Evolutionary conservation across 2,329 filamentous ascomycete species (phyloP).

Genomic region (Elsinoe arachidis): DNA sequence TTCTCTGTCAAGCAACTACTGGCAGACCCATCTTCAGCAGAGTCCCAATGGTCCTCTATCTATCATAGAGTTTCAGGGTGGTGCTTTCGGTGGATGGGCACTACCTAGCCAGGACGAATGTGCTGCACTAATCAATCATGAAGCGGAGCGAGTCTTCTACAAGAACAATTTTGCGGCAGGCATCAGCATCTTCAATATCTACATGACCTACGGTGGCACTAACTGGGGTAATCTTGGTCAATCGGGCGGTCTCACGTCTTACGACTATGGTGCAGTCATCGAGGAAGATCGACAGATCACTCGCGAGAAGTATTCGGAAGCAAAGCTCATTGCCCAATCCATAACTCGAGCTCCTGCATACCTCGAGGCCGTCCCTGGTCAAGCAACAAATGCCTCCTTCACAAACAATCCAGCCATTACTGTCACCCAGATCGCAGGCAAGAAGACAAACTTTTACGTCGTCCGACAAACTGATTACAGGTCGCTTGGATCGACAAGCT

Average conservation of each 20-base stretch:
- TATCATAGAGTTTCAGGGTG: conserved; percentile 47
- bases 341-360: conserved; percentile 63
- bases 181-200: conserved; percentile 57
- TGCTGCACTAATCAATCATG: conserved; percentile 54
- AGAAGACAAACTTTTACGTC: conserved; percentile 54
- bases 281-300: conserved; percentile 59
- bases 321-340: conserved; percentile 70
- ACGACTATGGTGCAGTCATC: conserved; percentile 56
- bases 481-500: conserved; percentile 47
- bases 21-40: conserved; percentile 46
- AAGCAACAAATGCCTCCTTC: conserved; percentile 43
- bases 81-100: conserved; percentile 64
- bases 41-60: conserved; percentile 60
- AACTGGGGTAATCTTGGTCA: conserved; percentile 78
- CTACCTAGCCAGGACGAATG: conserved; percentile 62
- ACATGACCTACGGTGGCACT: conserved; percentile 73
- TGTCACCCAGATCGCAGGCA: conserved; percentile 30
- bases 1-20: conserved; percentile 49
- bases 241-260: conserved; percentile 48
- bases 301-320: conserved; percentile 70
- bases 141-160: conserved; percentile 70
- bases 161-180: conserved; percentile 64
- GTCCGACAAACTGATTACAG: conserved; percentile 56
- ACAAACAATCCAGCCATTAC: conserved; percentile 21
- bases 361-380: conserved; percentile 47